Evolutionary conservation across 192 early-diverging fungal genomes (phyloP), one percentile per base, ranked within the genome.

Genomic region (Mortierella hygrophila): DNA sequence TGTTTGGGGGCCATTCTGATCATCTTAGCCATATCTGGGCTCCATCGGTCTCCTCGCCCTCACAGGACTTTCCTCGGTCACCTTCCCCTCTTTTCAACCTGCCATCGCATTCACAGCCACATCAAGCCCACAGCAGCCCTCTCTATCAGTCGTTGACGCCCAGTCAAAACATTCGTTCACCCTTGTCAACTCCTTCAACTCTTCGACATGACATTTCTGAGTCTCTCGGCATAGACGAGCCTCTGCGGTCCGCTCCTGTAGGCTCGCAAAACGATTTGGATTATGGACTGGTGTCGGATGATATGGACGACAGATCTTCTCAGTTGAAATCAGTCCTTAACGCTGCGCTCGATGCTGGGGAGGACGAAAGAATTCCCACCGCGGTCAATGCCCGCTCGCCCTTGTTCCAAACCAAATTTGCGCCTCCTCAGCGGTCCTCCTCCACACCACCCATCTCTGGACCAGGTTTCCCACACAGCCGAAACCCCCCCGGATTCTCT

Each of bases 291-390:
- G 29, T 6, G 32, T 70, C 74, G 38, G 80, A 81, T 52, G 73
- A 70, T 23, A 72, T 77, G 69, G 81, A 82, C 32, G 81, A 82
- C 20, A 60, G 80, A 40, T 76, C 71, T 7, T 76, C 54, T 42
- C 81, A 82, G 32, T 11, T 82, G 37, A 77, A 76, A 55, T 82
- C 81, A 35, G 81, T 82, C 11, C 42, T 82, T n/a, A 77, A 76
- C 63, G 81, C 74, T 20, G 80, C 81, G 11, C 70, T 82, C 10
- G 81, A 77, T 23, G 72, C 68, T 18, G 75, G 68, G 20, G 81
- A 82, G 68, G 74, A 82, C 29, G 80, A 81, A 11, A 40, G 52
- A 74, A 79, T 79, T 60, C 54, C 73, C 23, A 71, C n/a, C 69
- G 44, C 74, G 21, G 46, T 76, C 16, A 74, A 46, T 29, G 75